Conservation (phyloP, 139 green algal genomes). For the Edaphochlamys debaryana region DNA sequence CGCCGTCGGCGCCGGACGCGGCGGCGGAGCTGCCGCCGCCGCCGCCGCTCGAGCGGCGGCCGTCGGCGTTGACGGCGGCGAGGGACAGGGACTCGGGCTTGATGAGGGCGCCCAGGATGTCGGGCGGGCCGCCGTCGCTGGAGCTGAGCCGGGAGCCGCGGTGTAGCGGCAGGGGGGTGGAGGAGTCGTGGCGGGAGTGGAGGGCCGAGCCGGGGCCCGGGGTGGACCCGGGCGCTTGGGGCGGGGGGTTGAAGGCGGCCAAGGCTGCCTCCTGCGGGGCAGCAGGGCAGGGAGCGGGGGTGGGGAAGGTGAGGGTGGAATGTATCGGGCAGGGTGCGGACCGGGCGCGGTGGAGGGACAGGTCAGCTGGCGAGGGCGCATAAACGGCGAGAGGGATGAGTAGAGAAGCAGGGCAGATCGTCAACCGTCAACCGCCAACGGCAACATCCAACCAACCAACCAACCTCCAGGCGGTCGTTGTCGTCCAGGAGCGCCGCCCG, state of each 20-base stretch:
- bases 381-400: too few relatives aligned
- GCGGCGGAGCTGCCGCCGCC: neutral
- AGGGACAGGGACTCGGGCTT: neutral
- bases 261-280: neutral
- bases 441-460: too few relatives aligned
- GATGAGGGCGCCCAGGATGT: slow-evolving; percentile 35
- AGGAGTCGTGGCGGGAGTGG: neutral
- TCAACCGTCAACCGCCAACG: neutral
- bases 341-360: neutral
- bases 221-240: too few relatives aligned
- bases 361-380: too few relatives aligned
- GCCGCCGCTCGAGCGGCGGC: neutral
- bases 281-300: too few relatives aligned
- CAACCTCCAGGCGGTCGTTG: slow-evolving; percentile 8
- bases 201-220: too few relatives aligned
- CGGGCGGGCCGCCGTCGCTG: too few relatives aligned
- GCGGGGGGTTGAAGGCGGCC: slow-evolving; percentile 19
- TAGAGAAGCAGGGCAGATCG: too few relatives aligned
- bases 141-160: neutral
- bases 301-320: too few relatives aligned
- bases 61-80: neutral
- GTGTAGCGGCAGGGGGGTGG: neutral
- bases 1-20: neutral
- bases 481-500: slow-evolving; percentile 35
- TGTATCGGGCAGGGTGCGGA: neutral